Evolutionary conservation across 2,329 filamentous ascomycete species (phyloP).

Genomic region (Beauveria rudraprayagi): DNA sequence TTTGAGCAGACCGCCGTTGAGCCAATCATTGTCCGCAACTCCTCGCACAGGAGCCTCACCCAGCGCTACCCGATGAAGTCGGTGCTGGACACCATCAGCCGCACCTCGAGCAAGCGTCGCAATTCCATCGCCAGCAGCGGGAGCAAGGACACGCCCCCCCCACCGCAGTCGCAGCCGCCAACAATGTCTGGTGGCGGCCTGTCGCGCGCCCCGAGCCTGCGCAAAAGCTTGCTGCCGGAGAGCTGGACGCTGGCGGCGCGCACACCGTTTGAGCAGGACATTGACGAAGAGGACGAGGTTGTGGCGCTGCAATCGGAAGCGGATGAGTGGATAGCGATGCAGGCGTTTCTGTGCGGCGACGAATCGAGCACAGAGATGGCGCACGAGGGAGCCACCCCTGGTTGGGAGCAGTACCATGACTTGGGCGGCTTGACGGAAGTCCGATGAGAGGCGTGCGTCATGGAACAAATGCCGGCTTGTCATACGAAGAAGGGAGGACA

Average conservation of each 20-base stretch:
- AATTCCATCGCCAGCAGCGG: background rate
- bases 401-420: slow-evolving; percentile 40
- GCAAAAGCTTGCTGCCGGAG: slow-evolving; percentile 16
- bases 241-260: slow-evolving; percentile 12
- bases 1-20: background rate
- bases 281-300: slow-evolving; percentile 21
- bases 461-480: no score
- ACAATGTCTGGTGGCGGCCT: background rate
- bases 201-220: slow-evolving; percentile 1
- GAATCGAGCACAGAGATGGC: slow-evolving; percentile 12
- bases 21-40: slow-evolving; percentile 11
- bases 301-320: slow-evolving; percentile 19
- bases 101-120: slow-evolving; percentile 4
- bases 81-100: slow-evolving; percentile 5
- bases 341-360: slow-evolving; percentile 26
- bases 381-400: slow-evolving; percentile 22
- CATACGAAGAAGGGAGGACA: background rate
- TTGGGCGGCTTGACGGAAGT: slow-evolving; percentile 37
- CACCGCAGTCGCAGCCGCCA: slow-evolving; percentile 1
- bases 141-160: slow-evolving; percentile 7
- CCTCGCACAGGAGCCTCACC: slow-evolving; percentile 10
- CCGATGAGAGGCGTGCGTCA: slow-evolving; percentile 17
- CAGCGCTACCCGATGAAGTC: slow-evolving; percentile 10
- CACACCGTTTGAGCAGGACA: slow-evolving; percentile 11
- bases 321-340: slow-evolving; percentile 30